Evolutionary conservation across 1,139 yeast genomes (phyloP).

Genomic region (Dujonia santamariae): DNA sequence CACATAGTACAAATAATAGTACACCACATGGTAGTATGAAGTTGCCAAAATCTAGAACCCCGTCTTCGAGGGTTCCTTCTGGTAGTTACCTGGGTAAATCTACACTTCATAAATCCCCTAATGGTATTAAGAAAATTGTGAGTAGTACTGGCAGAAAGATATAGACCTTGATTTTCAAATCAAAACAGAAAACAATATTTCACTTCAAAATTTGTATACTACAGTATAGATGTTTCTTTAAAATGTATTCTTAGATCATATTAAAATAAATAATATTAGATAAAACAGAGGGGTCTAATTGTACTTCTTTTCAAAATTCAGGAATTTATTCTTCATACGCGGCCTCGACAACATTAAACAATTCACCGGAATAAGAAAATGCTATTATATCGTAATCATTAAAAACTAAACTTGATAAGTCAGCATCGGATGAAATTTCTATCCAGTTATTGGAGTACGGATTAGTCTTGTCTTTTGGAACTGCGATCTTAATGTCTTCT

Average conservation of each 20-base stretch:
- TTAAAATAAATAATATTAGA: too few species aligned
- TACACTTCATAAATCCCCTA: conserved; percentile 7
- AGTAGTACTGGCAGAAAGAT: conserved; percentile 5
- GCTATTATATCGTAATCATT: conserved; percentile 41
- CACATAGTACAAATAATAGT: too few species aligned
- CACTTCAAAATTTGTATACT: background rate
- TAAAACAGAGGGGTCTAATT: too few species aligned
- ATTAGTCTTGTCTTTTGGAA: conserved; percentile 37
- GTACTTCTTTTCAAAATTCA: too few species aligned
- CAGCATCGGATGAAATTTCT: conserved; percentile 24
- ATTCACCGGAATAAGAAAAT: conserved; percentile 38
- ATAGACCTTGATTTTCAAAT: background rate
- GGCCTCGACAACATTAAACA: conserved; percentile 39
- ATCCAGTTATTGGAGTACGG: conserved; percentile 44
- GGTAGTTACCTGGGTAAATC: conserved; percentile 15
- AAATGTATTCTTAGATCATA: conserved; percentile 3
- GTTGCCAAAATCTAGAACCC: conserved; percentile 30
- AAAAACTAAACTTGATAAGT: conserved; percentile 23
- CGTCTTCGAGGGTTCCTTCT: conserved; percentile 26
- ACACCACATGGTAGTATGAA: conserved; percentile 22
- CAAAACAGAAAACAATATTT: background rate
- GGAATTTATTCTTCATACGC: conserved; percentile 38
- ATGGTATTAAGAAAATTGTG: conserved; percentile 6
- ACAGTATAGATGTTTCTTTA: conserved; percentile 1
- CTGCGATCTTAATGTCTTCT: conserved; percentile 29